A percentile compares a stretch with the other conserved stretches of the same genome.
Conservation (phyloP, 73 alveolate genomes). For the Paramecium sonneborni region DNA sequence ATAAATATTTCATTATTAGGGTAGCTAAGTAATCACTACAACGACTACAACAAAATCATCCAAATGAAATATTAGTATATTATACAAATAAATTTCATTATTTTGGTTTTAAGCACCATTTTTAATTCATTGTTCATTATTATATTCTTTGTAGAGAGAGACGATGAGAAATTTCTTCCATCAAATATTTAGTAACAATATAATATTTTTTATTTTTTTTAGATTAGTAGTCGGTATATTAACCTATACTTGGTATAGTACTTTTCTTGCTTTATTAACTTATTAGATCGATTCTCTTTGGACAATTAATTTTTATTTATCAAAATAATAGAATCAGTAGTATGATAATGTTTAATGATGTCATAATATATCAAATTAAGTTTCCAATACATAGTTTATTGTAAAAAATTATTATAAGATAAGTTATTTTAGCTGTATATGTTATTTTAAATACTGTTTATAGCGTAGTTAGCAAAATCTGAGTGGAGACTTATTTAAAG, state of each 20-base stretch:
- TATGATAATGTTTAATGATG: not conserved
- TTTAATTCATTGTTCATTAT: too few relatives aligned
- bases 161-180: not conserved
- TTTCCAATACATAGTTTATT: not conserved
- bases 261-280: too few relatives aligned
- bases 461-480: not conserved
- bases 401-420: not conserved
- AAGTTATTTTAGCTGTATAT: not conserved
- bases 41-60: not conserved
- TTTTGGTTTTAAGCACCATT: too few relatives aligned
- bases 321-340: not conserved
- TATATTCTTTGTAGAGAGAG: too few relatives aligned
- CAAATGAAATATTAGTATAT: not conserved
- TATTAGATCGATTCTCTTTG: not conserved
- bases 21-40: constrained; percentile 5
- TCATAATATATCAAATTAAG: not conserved
- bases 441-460: not conserved
- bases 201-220: too few relatives aligned
- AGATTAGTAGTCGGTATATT: too few relatives aligned
- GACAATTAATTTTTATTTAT: not conserved
- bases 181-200: not conserved
- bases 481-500: not conserved
- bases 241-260: too few relatives aligned
- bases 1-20: not conserved
- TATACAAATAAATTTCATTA: not conserved